Base-by-base conservation (phyloP, 805 yeast species). In the Yarrowia phangngaensis region DNA sequence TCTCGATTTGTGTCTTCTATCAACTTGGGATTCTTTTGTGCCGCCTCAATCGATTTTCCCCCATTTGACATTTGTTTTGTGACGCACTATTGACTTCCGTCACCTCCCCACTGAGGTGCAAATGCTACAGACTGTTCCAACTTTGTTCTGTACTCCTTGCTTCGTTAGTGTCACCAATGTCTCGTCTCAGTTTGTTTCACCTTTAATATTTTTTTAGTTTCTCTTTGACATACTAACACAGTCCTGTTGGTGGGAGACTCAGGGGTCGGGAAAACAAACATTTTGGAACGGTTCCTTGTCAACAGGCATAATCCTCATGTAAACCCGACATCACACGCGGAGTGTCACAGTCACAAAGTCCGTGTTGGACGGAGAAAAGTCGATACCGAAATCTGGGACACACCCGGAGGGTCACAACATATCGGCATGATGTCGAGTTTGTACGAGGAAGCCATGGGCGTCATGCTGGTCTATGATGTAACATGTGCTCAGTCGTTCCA, bases 381-480 rank as follows among this genome's bases (percentile, higher is more conserved):
- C 65, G 92, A 90, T 69, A 79, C 95, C 60, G 97, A 90, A 72
- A 90, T 90, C 64, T 90, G 98, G 98, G 98, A 90, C 68, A 90
- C 98, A 24, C 97, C 97, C 1, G 98, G 98, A 53, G 97, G 92
- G 70, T 97, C 92, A 67, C 80, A 97, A 66, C 92, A 92, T 72
- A 79, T 97, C 17, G 43, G 43, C 3, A 24, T 23, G 8, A 36
- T 36, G 43, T 26, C 31, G 2, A 16, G 20, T 6, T 31, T 36
- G 11, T 89, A 89, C 65, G 76, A 97, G 63, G 97, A 97, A 32
- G 97, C 97, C 0, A 95, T 88, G 48, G 97, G 97, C 53, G 97
- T 97, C 5, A 73, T 89, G 58, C 82, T 89, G 52, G 95, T 89
- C 51, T 89, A 89, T 66, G 97, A 89, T 69, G 88, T 89, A 59